Base-by-base conservation (phyloP, 768 basidiomycete genomes). In the Suillus placidus region DNA sequence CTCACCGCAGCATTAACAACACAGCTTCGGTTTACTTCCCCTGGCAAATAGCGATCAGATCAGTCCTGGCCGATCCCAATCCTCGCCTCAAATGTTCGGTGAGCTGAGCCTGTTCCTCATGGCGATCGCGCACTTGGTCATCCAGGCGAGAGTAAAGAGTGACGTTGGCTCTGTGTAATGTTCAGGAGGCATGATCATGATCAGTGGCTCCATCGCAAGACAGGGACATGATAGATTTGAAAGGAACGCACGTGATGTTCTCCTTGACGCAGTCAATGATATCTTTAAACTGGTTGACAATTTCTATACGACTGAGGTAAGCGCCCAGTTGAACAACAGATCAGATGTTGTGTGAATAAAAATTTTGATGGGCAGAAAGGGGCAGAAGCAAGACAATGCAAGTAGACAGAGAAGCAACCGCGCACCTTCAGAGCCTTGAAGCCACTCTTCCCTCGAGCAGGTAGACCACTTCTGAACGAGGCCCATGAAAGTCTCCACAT, bases 361-460 rank as follows among this genome's bases (percentile, higher is more conserved):
- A 67, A 71, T 72, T 20, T 69, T 65, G 45, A 71, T 40, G 20
- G 65, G 64, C n/a, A 73, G 54, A 63, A 66, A 76, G 74, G 60
- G 42, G 47, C n/a, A 58, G 47, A 32, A 62, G 66, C 38, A 35
- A 40, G 6, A 10, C 54, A 16, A 30, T 35, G 49, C n/a, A 30
- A 51, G 54, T 23, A 23, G 30, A 45, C 40, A 6, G 32, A 14
- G 40, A 37, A 26, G 30, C 6, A 55, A 63, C 73, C 6, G 12
- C 58, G 61, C n/a, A 77, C 75, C 69, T 20, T 78, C 76, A 23
- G 70, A 64, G 23, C 70, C 75, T 60, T 73, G 71, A 30, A 78
- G 26, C 76, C 75, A 76, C 57, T 76, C 75, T 23, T 76, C 76
- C 43, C 55, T 72, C 10, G 75, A 68, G 42, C 75, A 74, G 14